A percentile compares a stretch with the other conserved stretches of the same genome.
Evolutionary conservation across 768 basidiomycete genomes (phyloP).

Genomic region (Lentinula sp.): DNA sequence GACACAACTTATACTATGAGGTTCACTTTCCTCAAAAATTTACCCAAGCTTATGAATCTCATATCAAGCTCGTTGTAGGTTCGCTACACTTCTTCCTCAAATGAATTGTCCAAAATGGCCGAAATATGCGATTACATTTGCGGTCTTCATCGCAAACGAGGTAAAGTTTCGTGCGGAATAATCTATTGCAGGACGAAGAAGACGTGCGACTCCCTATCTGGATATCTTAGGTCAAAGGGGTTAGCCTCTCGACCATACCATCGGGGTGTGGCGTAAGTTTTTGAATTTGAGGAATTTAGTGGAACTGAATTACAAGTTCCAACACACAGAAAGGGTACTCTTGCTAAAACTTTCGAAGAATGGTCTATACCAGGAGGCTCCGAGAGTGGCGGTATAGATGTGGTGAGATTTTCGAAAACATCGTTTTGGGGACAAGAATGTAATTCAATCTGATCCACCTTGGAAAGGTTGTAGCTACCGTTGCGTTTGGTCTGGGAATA

Average conservation of each 20-base stretch:
- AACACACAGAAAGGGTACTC: constrained; percentile 31
- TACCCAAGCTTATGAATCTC: background rate
- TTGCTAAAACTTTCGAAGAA: constrained; percentile 57
- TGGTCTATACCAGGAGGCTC: constrained; percentile 50
- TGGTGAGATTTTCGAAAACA: constrained; percentile 35
- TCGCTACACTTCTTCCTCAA: constrained; percentile 52
- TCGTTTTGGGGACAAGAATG: background rate
- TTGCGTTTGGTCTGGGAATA: constrained; percentile 85
- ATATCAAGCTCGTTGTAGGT: constrained; percentile 33
- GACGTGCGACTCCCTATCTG: constrained; percentile 63
- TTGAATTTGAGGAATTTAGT: background rate
- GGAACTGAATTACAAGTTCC: background rate
- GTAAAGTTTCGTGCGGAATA: constrained; percentile 61
- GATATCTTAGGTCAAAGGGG: constrained; percentile 60
- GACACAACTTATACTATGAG: constrained; percentile 78
- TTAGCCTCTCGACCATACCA: constrained; percentile 71
- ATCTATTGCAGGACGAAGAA: constrained; percentile 69
- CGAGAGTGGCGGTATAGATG: constrained; percentile 46
- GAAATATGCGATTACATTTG: constrained; percentile 65
- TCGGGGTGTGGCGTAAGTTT: constrained; percentile 53
- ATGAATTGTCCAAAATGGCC: constrained; percentile 49
- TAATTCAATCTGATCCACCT: background rate
- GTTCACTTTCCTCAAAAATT: constrained; percentile 24
- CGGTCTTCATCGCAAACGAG: constrained; percentile 53
- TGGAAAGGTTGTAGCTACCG: constrained; percentile 64